phyloP scores from a whole-genome alignment of 208 protist genomes.

The Trichomonas gallinae region DNA sequence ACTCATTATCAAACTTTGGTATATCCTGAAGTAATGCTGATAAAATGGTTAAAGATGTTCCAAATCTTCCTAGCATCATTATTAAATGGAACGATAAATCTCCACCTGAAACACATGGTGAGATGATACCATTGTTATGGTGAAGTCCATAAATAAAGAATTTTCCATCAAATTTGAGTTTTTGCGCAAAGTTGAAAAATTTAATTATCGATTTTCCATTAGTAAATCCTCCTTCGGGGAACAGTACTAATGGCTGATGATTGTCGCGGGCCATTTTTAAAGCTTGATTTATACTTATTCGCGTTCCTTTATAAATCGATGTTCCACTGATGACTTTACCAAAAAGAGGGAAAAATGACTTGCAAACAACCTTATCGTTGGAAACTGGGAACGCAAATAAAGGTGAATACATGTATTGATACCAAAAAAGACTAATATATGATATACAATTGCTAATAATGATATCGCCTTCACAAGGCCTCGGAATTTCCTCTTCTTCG shows the following conservation, averaged over 20 bases:
- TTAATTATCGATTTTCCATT: background rate
- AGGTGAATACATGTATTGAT: background rate
- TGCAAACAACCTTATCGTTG: background rate
- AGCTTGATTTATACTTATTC: background rate
- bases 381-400: background rate
- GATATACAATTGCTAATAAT: background rate
- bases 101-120: background rate
- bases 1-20: background rate
- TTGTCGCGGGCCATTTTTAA: background rate
- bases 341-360: background rate
- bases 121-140: background rate
- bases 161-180: background rate
- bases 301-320: background rate
- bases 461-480: background rate
- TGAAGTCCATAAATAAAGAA: background rate
- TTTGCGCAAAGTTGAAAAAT: background rate
- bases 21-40: background rate
- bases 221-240: background rate
- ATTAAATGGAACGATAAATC: background rate
- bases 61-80: background rate
- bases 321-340: background rate
- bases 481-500: background rate
- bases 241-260: background rate
- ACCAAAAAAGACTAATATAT: background rate
- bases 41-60: background rate